Percentiles rank a stretch among this genome's conserved stretches.
Evolutionary conservation across 2,329 filamentous ascomycete genomes (phyloP).

Genomic region (Fusarium napiforme): DNA sequence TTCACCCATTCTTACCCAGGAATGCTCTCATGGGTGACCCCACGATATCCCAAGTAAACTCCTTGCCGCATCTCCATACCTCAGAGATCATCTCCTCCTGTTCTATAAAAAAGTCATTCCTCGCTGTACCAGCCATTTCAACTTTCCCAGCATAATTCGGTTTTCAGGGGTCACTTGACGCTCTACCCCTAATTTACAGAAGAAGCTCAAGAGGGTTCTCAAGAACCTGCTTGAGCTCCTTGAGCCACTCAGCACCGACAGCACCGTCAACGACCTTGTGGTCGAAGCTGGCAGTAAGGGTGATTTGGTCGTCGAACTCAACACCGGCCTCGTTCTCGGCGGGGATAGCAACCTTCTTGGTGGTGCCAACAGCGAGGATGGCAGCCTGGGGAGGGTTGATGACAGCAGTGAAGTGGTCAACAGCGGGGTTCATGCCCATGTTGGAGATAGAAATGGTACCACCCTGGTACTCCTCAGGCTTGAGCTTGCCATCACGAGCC

Average conservation of each 20-base stretch:
- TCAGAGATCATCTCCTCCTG: conserved; percentile 24
- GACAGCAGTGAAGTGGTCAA: conserved; percentile 97
- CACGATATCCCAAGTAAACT: conserved; percentile 27
- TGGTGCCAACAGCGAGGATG: conserved; percentile 94
- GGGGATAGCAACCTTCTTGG: conserved; percentile 93
- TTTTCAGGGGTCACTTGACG: background rate
- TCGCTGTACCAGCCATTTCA: conserved; percentile 21
- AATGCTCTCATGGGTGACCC: conserved; percentile 12
- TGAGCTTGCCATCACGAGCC: conserved; percentile 96
- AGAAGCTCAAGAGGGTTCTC: conserved; percentile 97
- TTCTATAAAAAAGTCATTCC: conserved; percentile 43
- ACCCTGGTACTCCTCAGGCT: conserved; percentile 99
- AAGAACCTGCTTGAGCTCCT: conserved; percentile 95
- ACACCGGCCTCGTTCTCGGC: conserved; percentile 81
- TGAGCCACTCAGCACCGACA: conserved; percentile 95
- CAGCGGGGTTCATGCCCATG: conserved; percentile 99
- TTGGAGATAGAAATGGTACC: conserved; percentile 99
- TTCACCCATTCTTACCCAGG: conserved; percentile 15
- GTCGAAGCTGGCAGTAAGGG: conserved; percentile 95
- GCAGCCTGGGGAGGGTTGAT: conserved; percentile 98
- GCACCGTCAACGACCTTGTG: conserved; percentile 99
- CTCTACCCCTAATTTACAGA: conserved; percentile 67
- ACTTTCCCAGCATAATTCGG: background rate
- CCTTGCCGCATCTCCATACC: conserved; percentile 20
- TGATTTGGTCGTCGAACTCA: conserved; percentile 97